Percentiles rank a stretch among this genome's conserved stretches.
Evolutionary conservation across 176 grass and related monocot genomes (phyloP).

Genomic region (Alopecurus myosuroides): DNA sequence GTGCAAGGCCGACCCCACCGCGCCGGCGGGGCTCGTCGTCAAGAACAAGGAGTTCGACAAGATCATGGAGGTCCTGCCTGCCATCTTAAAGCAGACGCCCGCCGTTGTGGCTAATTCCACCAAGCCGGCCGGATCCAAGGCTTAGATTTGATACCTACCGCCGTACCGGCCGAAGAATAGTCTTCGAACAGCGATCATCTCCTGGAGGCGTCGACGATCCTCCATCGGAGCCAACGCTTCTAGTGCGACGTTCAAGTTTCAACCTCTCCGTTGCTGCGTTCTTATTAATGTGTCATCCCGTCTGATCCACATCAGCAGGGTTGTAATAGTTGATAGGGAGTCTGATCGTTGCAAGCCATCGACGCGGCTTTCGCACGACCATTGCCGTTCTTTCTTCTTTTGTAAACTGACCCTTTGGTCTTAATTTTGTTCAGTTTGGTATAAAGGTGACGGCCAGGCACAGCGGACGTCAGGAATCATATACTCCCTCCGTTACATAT

Average conservation of each 20-base stretch:
- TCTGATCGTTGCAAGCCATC: background rate
- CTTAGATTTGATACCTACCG: background rate
- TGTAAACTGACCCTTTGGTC: background rate
- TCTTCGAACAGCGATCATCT: background rate
- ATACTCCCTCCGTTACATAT: too few species aligned
- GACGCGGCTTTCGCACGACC: background rate
- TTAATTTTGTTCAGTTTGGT: background rate
- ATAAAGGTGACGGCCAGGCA: too few species aligned
- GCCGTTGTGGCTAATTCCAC: background rate
- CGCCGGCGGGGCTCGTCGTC: background rate
- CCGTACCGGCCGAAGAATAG: too few species aligned
- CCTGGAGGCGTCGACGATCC: background rate
- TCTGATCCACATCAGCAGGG: background rate
- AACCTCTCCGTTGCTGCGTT: background rate
- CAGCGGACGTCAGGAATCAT: too few species aligned
- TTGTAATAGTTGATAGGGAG: background rate
- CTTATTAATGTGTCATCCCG: background rate
- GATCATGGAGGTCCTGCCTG: background rate
- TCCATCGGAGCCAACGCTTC: background rate
- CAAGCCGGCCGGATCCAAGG: background rate
- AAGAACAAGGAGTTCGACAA: slow-evolving; percentile 10
- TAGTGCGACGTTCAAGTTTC: background rate
- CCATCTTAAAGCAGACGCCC: background rate
- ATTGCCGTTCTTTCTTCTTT: background rate
- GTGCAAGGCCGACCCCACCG: slow-evolving; percentile 1